Evolutionary conservation across 352 stramenopile species (phyloP), one percentile per base, ranked within the genome.

Genomic region (Globisporangium acanthophoron): DNA sequence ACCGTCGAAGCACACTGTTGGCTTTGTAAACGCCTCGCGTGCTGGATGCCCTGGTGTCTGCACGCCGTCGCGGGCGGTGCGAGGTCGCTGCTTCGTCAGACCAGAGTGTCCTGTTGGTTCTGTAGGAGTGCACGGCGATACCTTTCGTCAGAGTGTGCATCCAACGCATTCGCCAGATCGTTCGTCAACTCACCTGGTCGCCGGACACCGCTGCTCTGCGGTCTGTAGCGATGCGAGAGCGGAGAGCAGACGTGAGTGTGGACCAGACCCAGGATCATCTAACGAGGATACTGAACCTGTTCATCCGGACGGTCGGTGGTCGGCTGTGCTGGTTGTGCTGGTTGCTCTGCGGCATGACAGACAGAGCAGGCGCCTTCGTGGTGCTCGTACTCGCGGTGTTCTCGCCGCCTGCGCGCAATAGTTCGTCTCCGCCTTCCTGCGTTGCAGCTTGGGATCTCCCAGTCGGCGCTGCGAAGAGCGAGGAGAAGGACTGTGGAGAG

Each of bases 181-280:
- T 9, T 13, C 20, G 16, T 1, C 48, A 39, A 8, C 46, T 21
- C 24, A 74, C 69, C 65, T 47, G 71, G 58, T 16, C 74, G 70
- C 18, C 74, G 74, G 1, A 81, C 53, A 7, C 74, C 76, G 37
- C 73, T 74, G 39, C 78, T 87, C 49, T 85, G 78, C 20, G 78
- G 73, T 53, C 76, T 87, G 37, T 2, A 47, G 16, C 12, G 20
- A 24, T 5, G 43, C 18, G 18, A 9, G 5, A 47, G 18, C 6
- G 43, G n/a, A 4, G 43, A 24, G 11, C 43, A 47, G 27, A 5
- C 15, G 43, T 24, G 16, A 47, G 43, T 0, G 18, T 24, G 18
- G 6, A 3, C 18, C 18, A 20, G 15, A 27, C 9, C n/a, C 50
- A 41, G 15, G 24, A 27, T 21, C 21, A 7, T 52, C 3, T 4